Base-by-base conservation (phyloP, 192 early-diverging fungal species). In the Geranomyces variabilis region DNA sequence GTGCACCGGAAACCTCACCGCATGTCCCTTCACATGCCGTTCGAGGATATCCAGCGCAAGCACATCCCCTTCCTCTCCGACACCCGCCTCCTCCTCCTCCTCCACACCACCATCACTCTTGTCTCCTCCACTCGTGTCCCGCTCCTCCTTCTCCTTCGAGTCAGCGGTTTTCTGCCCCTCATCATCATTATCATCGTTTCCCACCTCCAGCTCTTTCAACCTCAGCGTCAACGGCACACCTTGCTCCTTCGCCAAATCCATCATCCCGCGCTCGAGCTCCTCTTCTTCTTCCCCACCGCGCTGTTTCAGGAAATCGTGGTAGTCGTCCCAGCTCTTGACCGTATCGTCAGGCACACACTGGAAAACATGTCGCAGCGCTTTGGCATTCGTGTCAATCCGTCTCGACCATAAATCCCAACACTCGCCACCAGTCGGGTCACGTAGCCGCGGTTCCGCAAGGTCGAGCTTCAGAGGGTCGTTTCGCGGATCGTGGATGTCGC, bases 331-430 rank as follows among this genome's bases (percentile, higher is more conserved):
- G 33, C 69, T 89, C 49, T 80, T 79, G 33, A 90, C 83, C 0
- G 91, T 91, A 57, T 94, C 89, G 66, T 96, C 93, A 17, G 94
- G 94, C 21, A 94, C 88, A 75, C 90, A 92, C 33, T 88, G 87
- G 80, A 96, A 96, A 10, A 94, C 89, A 21, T 91, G 85, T 29
- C 94, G 80, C 75, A 92, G 93, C 34, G 84, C 79, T 22, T 67
- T 59, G 22, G 90, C 91, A 79, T 96, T 96, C 1, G 30, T 74
- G 0, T 75, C 77, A 8, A 93, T 91, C 0, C 87, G 88, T 0
- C 53, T 34, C 47, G 73, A 79, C 94, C 94, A 96, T 44, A 84
- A 57, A 0, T 81, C 44, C 30, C 80, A 82, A 69, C 92, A 92
- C 44, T 78, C 79, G 44, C 88, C 85, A 3, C 80, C 77, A 4